Percentiles rank a stretch among this genome's conserved stretches.
Evolutionary conservation across 1,284 basidiomycete genomes (phyloP).

Genomic region (Leccinum fallax): DNA sequence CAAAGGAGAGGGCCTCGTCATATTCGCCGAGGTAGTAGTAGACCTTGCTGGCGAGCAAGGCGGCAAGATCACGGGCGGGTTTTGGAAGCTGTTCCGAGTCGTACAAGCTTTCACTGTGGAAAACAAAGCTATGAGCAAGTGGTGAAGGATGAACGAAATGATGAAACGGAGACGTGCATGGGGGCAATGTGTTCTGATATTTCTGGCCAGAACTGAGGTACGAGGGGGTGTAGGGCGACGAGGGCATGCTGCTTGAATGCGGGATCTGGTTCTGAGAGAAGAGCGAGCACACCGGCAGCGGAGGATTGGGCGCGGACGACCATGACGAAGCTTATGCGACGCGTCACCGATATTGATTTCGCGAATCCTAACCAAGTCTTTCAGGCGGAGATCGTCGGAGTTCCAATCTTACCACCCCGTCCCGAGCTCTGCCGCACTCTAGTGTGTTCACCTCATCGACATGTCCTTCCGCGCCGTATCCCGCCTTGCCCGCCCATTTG

Average conservation of each 20-base stretch:
- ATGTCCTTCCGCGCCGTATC: conserved; percentile 46
- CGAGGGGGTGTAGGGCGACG: conserved; percentile 76
- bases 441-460: conserved; percentile 38
- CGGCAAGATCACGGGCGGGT: conserved; percentile 77
- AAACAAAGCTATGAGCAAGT: conserved; percentile 13
- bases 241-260: conserved; percentile 90
- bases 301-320: conserved; percentile 72
- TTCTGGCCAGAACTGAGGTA: conserved; percentile 96
- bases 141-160: conserved; percentile 12
- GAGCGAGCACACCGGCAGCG: conserved; percentile 86
- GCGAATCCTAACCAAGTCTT: conserved; percentile 13
- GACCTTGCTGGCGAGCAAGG: conserved; percentile 91
- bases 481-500: conserved; percentile 43
- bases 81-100: conserved; percentile 78
- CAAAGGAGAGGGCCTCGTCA: conserved; percentile 91
- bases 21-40: conserved; percentile 95
- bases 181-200: conserved; percentile 91
- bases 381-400: conserved; percentile 33
- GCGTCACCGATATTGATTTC: conserved; percentile 25
- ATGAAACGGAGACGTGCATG: conserved; percentile 61
- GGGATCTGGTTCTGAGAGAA: conserved; percentile 86
- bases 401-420: conserved; percentile 12
- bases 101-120: conserved; percentile 81
- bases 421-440: conserved; percentile 17
- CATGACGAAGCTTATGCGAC: conserved; percentile 40